A percentile compares a stretch with the other conserved stretches of the same genome.
Conservation (phyloP, 2,329 filamentous ascomycete species). For the Phoma herbarum region DNA sequence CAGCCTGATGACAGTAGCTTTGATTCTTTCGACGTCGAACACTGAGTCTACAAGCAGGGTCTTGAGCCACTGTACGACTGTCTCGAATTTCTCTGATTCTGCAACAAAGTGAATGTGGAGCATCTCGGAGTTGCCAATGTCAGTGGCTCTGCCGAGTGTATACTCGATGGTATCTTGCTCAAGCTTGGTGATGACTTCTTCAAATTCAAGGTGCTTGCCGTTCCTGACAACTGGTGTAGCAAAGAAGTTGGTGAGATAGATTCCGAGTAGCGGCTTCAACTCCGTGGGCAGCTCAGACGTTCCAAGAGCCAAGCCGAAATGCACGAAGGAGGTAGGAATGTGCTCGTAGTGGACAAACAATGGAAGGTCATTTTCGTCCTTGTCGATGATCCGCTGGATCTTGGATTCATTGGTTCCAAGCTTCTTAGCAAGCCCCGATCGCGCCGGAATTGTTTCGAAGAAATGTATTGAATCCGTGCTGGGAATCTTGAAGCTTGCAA, state of each 20-base stretch:
- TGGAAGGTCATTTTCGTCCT: conserved; percentile 69
- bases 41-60: conserved; percentile 88
- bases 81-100: conserved; percentile 86
- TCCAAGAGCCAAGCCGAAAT: conserved; percentile 81
- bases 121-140: conserved; percentile 81
- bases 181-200: conserved; percentile 88
- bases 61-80: conserved; percentile 82
- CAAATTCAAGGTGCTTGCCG: conserved; percentile 82
- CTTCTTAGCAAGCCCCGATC: conserved; percentile 78
- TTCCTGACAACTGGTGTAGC: conserved; percentile 83
- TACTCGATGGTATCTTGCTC: conserved; percentile 93
- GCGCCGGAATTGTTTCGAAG: conserved; percentile 84
- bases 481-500: conserved; percentile 84
- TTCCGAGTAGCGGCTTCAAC: conserved; percentile 80
- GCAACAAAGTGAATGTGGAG: conserved; percentile 83
- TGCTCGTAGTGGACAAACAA: conserved; percentile 98
- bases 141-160: conserved; percentile 71
- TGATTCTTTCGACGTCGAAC: conserved; percentile 76
- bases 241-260: conserved; percentile 95
- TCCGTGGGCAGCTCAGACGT: conserved; percentile 80
- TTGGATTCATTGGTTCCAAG: conserved; percentile 73
- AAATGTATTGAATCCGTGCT: conserved; percentile 93
- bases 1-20: conserved; percentile 76
- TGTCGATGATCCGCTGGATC: conserved; percentile 79
- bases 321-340: conserved; percentile 90